Percentiles rank a stretch among this genome's conserved stretches.
Evolutionary conservation across 352 stramenopile species (phyloP).

Genomic region (Pythium sukuiense): DNA sequence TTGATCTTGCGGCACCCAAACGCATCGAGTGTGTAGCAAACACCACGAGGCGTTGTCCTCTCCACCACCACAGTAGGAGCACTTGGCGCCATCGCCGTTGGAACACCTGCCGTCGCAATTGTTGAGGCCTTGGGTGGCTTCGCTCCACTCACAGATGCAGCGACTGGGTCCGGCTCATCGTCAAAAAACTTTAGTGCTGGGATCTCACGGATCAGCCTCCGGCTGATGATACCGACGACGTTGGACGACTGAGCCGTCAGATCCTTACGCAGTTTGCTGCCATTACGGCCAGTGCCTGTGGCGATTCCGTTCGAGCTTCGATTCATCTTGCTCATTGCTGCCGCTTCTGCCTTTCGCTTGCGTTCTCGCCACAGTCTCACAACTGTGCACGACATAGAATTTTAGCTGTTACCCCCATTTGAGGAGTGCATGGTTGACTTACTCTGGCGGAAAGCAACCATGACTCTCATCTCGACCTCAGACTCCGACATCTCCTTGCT

Average conservation of each 20-base stretch:
- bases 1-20: conserved; percentile 70
- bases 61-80: neutral
- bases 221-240: conserved; percentile 74
- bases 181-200: conserved; percentile 82
- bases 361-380: conserved; percentile 63
- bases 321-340: conserved; percentile 54
- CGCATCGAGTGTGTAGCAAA: conserved; percentile 73
- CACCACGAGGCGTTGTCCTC: conserved; percentile 41
- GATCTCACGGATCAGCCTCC: conserved; percentile 69
- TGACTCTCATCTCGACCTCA: conserved; percentile 42
- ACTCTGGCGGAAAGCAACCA: conserved; percentile 61
- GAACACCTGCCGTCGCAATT: neutral
- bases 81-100: conserved; percentile 6
- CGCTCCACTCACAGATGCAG: neutral
- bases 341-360: conserved; percentile 45
- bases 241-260: conserved; percentile 59
- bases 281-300: conserved; percentile 26
- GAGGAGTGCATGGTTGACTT: conserved; percentile 1
- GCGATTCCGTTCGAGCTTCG: conserved; percentile 28
- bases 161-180: conserved; percentile 28
- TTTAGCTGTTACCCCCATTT: neutral
- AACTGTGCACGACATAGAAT: conserved; percentile 31
- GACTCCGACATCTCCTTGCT: conserved; percentile 23
- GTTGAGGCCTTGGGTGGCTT: conserved; percentile 1
- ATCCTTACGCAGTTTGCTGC: conserved; percentile 53